Percentiles rank a stretch among this genome's conserved stretches.
Evolutionary conservation across 2,329 filamentous ascomycete species (phyloP).

Genomic region (Neonectria sp.): DNA sequence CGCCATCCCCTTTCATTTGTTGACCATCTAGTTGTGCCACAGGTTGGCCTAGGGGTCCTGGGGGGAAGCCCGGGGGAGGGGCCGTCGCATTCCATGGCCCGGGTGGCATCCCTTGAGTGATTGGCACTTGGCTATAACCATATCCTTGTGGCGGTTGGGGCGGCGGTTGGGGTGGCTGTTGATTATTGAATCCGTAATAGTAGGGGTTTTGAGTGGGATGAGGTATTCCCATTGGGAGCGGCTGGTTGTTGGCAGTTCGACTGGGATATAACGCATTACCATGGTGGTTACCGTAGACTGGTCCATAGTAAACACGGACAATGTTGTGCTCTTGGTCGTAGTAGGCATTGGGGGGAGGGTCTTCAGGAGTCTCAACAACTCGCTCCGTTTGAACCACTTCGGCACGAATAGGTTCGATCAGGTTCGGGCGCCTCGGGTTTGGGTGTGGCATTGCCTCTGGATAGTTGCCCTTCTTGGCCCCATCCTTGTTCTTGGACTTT

Average conservation of each 20-base stretch:
- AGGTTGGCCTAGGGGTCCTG: conserved; percentile 24
- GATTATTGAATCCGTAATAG: conserved; percentile 56
- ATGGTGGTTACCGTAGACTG: conserved; percentile 67
- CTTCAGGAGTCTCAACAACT: conserved; percentile 65
- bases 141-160: conserved; percentile 36
- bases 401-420: conserved; percentile 63
- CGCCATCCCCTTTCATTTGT: conserved; percentile 23
- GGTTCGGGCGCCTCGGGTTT: conserved; percentile 57
- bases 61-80: conserved; percentile 39
- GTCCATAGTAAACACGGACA: conserved; percentile 71
- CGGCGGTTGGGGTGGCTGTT: conserved; percentile 38
- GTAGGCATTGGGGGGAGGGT: conserved; percentile 73
- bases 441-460: conserved; percentile 49
- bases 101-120: conserved; percentile 50
- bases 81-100: conserved; percentile 41
- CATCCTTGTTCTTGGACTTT: conserved; percentile 34
- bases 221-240: conserved; percentile 59
- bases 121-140: conserved; percentile 44
- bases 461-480: conserved; percentile 44
- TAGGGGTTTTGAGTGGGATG: conserved; percentile 62
- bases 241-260: conserved; percentile 49
- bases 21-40: conserved; percentile 13
- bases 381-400: conserved; percentile 70
- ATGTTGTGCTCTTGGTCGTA: conserved; percentile 67
- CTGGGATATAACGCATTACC: conserved; percentile 62